These are phyloP conservation scores for Cryptococcus sp. DNA, from an alignment of 1,284 basidiomycete species.

Conservation along the genomic window DNA sequence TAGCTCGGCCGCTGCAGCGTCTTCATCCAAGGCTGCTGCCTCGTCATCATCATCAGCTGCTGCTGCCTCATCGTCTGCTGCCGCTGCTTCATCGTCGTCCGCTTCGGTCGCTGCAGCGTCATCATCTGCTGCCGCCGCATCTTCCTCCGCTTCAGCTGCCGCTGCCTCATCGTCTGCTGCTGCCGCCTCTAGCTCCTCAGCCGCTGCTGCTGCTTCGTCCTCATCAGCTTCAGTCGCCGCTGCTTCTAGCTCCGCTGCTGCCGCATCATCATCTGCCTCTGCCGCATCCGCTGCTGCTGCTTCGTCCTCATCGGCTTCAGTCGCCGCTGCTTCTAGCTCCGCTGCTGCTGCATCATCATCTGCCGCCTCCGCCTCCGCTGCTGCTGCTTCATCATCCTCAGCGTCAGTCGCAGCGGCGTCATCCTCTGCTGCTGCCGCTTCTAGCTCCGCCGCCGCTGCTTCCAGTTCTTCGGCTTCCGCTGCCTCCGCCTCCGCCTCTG, in stretches of 20 bases:
- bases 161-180: background rate
- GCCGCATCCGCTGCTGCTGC: slow-evolving; percentile 3
- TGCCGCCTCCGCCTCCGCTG: slow-evolving; percentile 1
- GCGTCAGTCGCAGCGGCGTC: background rate
- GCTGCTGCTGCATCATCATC: background rate
- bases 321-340: background rate
- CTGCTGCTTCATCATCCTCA: background rate
- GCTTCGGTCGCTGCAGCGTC: background rate
- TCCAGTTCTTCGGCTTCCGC: background rate
- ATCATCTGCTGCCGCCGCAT: slow-evolving; percentile 6
- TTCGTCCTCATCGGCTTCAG: slow-evolving; percentile 6
- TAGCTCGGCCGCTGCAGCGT: slow-evolving; percentile 9
- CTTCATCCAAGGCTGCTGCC: background rate
- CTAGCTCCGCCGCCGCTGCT: background rate
- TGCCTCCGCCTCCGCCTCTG: slow-evolving; percentile 1
- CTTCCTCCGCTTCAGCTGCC: background rate
- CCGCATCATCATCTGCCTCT: background rate
- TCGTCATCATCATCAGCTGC: slow-evolving; percentile 11
- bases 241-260: slow-evolving; percentile 18
- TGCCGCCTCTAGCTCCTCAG: background rate
- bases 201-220: slow-evolving; percentile 7
- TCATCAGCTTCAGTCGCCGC: background rate
- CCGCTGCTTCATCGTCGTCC: slow-evolving; percentile 5
- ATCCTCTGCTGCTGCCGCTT: background rate
- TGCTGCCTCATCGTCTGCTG: slow-evolving; percentile 2